Base-by-base conservation (phyloP, 441 rosid genomes). In the Jatropha podagrica region DNA sequence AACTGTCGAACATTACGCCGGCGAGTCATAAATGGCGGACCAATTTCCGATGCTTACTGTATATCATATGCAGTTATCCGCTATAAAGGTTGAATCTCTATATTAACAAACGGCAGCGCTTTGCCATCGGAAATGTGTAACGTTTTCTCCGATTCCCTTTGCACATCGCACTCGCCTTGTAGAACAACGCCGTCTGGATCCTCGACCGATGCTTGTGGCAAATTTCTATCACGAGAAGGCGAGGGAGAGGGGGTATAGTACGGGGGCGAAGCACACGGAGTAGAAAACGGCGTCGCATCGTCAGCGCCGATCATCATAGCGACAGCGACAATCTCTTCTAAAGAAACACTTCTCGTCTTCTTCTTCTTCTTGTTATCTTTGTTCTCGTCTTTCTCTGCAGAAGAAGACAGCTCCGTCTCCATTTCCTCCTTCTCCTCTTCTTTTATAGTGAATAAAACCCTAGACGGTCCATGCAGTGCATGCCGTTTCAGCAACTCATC, bases 231-330 rank as follows among this genome's bases (percentile, higher is more conserved):
- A 18, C 88, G 91, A 46, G 77, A 5, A 10, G 97, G 97, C 74
- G 98, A 90, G 7, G 88, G 88, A 9, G 91, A 79, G 5, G 92
- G 94, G 23, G 92, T 88, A 37, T 77, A 85, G 73, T 80, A 87
- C 14, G 83, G 78, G 4, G 94, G 94, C 46, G 94, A 91, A 49
- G 81, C 88, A 74, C 90, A 89, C 0, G 95, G 98, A 20, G 96
- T 89, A 13, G 87, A 83, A 69, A 86, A 90, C 76, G 95, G 93
- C 69, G 96, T 91, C 74, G 73, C 20, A 44, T 76, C 86, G 8
- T 77, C 86, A n/a, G 7, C 17, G 11, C 61, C 76, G 44, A 58
- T 65, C 18, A 69, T 79, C 7, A 18, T 80, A 38, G 46, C 77
- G 27, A 37, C 55, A 27, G 3, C 64, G 23, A 71, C 48, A 2